phyloP scores from a whole-genome alignment of 768 basidiomycete genomes.

The Flagelloscypha sp. region DNA sequence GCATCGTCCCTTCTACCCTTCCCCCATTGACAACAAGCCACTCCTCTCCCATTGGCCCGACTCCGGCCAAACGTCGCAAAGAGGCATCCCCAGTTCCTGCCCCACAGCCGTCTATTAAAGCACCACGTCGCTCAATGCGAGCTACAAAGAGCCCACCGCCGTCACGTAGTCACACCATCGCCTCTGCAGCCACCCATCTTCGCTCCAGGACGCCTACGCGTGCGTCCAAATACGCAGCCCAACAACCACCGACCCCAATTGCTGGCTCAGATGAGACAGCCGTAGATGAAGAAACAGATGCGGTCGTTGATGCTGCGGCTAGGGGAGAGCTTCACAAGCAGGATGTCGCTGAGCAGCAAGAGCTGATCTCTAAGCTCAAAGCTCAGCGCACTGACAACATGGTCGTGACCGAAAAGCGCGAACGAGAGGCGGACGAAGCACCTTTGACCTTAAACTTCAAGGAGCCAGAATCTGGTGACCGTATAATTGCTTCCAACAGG shows the following conservation, averaged over 20 bases:
- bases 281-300: constrained; percentile 59
- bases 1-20: constrained; percentile 23
- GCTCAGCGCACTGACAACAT: constrained; percentile 41
- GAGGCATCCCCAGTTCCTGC: constrained; percentile 41
- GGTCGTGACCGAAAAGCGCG: constrained; percentile 33
- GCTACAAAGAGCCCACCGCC: constrained; percentile 29
- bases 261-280: constrained; percentile 52
- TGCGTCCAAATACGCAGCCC: constrained; percentile 24
- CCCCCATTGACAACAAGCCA: constrained; percentile 22
- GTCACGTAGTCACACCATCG: constrained; percentile 16
- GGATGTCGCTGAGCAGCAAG: constrained; percentile 73
- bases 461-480: constrained; percentile 55
- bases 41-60: constrained; percentile 23
- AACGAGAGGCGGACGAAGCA: constrained; percentile 47
- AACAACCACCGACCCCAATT: constrained; percentile 27
- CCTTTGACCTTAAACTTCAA: constrained; percentile 56
- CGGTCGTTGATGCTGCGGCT: constrained; percentile 46
- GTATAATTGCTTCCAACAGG: constrained; percentile 53
- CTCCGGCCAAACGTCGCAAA: constrained; percentile 55
- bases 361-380: constrained; percentile 66
- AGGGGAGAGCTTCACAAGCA: constrained; percentile 55
- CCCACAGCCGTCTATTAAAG: constrained; percentile 20
- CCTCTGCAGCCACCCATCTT: constrained; percentile 13
- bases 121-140: constrained; percentile 37
- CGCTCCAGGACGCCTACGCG: constrained; percentile 35